These are phyloP conservation scores for Rehmannia glutinosa DNA, from an alignment of 257 asterid genomes.

Conservation along the genomic window DNA sequence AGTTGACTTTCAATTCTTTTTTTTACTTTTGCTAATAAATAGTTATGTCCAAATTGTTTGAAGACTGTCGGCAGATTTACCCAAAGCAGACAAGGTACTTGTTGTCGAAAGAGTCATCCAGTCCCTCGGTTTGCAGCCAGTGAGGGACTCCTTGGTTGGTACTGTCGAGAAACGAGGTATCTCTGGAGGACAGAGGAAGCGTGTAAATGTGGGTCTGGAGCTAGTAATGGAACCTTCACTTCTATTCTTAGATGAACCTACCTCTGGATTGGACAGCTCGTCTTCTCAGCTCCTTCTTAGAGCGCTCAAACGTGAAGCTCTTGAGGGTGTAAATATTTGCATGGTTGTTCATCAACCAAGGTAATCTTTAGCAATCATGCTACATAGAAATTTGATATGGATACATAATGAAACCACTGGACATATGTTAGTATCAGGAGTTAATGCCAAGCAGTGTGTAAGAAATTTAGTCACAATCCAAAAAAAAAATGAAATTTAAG, in stretches of 20 bases:
- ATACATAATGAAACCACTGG: too few species aligned
- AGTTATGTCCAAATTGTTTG: constrained; percentile 27
- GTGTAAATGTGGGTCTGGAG: constrained; percentile 95
- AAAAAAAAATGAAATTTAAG: too few species aligned
- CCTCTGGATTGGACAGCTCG: constrained; percentile 93
- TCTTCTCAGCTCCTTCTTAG: constrained; percentile 91
- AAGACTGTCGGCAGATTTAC: constrained; percentile 74
- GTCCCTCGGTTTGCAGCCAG: constrained; percentile 75
- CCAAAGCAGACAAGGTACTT: constrained; percentile 80
- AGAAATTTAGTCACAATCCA: too few species aligned
- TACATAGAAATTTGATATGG: too few species aligned
- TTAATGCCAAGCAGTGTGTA: too few species aligned
- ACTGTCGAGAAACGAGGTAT: constrained; percentile 92
- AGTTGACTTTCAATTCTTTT: too few species aligned
- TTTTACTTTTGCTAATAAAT: constrained; percentile 17
- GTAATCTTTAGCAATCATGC: constrained; percentile 26
- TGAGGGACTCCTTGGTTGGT: constrained; percentile 77
- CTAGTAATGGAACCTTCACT: constrained; percentile 97
- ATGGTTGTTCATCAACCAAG: constrained; percentile 98
- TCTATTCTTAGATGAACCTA: constrained; percentile 86
- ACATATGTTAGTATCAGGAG: too few species aligned
- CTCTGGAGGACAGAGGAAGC: constrained; percentile 95
- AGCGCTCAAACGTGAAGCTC: constrained; percentile 95
- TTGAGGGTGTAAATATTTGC: constrained; percentile 90
- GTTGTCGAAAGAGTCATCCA: constrained; percentile 87